Evolutionary conservation across 2,329 filamentous ascomycete species (phyloP).

Genomic region (Apiospora koreana): DNA sequence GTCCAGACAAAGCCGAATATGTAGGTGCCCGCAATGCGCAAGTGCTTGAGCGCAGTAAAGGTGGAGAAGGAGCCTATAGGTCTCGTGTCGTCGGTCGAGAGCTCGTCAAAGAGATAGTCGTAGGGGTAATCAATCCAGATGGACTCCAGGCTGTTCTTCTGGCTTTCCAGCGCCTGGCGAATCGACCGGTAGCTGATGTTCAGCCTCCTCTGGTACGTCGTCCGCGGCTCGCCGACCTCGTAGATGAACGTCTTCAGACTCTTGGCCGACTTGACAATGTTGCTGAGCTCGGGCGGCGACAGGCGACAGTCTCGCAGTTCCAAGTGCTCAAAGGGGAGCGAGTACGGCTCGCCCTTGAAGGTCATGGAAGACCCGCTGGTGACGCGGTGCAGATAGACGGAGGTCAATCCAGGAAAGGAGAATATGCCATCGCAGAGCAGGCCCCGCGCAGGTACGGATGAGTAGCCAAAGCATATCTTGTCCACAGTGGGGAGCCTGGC

Average conservation of each 20-base stretch:
- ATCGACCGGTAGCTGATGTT: slow-evolving; percentile 17
- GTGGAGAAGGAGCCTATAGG: slow-evolving; percentile 14
- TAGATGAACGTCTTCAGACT: slow-evolving; percentile 15
- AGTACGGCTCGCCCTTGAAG: background rate
- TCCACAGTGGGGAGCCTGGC: slow-evolving; percentile 5
- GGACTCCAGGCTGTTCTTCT: slow-evolving; percentile 15
- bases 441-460: background rate
- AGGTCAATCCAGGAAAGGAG: background rate
- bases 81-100: slow-evolving; percentile 10
- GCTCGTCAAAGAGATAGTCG: slow-evolving; percentile 15
- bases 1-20: slow-evolving; percentile 17
- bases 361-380: background rate
- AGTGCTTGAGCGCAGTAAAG: slow-evolving; percentile 15
- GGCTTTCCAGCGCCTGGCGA: slow-evolving; percentile 8
- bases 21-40: slow-evolving; percentile 16
- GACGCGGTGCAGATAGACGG: slow-evolving; percentile 14
- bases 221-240: slow-evolving; percentile 17
- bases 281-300: slow-evolving; percentile 7
- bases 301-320: slow-evolving; percentile 17
- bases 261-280: slow-evolving; percentile 4
- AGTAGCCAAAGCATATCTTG: slow-evolving; percentile 14
- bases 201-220: slow-evolving; percentile 11
- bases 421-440: slow-evolving; percentile 10
- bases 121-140: slow-evolving; percentile 18
- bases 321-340: slow-evolving; percentile 13